Evolutionary conservation across 2,329 filamentous ascomycete genomes (phyloP).

Genomic region (Aaosphaeria arxii): DNA sequence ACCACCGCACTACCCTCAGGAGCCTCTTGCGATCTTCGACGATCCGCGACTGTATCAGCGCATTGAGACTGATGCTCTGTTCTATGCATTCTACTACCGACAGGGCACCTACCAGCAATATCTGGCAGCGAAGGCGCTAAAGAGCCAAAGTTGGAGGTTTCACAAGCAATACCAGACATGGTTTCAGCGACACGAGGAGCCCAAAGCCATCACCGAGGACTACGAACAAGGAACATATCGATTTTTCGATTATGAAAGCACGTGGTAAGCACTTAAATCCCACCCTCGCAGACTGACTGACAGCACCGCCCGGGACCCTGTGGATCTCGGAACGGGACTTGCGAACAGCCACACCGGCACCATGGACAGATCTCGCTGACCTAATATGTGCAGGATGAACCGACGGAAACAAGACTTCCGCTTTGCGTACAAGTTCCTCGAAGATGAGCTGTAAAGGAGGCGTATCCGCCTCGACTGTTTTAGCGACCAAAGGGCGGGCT

Average conservation of each 20-base stretch:
- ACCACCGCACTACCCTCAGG: constrained; percentile 83
- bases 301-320: too few species aligned
- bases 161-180: constrained; percentile 99
- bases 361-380: constrained; percentile 18
- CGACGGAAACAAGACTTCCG: constrained; percentile 96
- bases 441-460: constrained; percentile 71
- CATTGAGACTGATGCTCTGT: constrained; percentile 93
- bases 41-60: constrained; percentile 82
- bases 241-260: constrained; percentile 99
- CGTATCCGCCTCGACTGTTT: not conserved
- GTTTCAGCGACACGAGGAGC: constrained; percentile 98
- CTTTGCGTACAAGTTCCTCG: constrained; percentile 96
- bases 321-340: too few species aligned
- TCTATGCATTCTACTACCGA: constrained; percentile 99
- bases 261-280: constrained; percentile 64
- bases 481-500: not conserved
- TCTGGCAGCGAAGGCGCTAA: constrained; percentile 91
- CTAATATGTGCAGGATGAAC: constrained; percentile 76
- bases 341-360: not conserved
- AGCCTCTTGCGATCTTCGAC: constrained; percentile 87
- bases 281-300: not conserved
- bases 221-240: constrained; percentile 98
- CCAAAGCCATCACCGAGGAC: constrained; percentile 97
- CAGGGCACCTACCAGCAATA: constrained; percentile 96
- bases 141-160: constrained; percentile 97